Evolutionary conservation across 768 basidiomycete species (phyloP).

Genomic region (Coprinellus aureogranulatus): DNA sequence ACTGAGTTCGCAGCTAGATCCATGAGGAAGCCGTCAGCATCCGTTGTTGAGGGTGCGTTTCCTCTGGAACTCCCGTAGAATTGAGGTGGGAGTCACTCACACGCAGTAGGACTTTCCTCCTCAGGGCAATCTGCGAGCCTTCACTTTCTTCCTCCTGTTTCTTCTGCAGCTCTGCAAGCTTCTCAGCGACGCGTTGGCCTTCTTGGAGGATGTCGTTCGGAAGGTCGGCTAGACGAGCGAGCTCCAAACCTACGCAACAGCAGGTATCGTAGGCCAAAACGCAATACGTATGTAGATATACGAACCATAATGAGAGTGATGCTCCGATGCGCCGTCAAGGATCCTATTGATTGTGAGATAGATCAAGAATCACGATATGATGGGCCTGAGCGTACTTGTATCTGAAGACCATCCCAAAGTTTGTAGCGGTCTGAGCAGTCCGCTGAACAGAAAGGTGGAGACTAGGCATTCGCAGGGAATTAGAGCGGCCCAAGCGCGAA

Average conservation of each 20-base stretch:
- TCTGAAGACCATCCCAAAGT: constrained; percentile 70
- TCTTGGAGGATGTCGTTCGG: constrained; percentile 68
- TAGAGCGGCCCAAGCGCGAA: neutral
- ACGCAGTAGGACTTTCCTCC: constrained; percentile 67
- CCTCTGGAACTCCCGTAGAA: too few species aligned
- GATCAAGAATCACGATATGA: neutral
- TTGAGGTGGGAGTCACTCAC: constrained; percentile 39
- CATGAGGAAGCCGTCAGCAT: too few species aligned
- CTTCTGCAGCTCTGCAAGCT: constrained; percentile 56
- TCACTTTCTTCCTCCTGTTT: constrained; percentile 60
- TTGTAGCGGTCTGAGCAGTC: constrained; percentile 49
- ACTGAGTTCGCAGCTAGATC: constrained; percentile 77
- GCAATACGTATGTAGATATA: too few species aligned
- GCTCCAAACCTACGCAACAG: constrained; percentile 65
- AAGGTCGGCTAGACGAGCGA: constrained; percentile 84
- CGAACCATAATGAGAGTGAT: constrained; percentile 70
- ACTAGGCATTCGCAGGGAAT: constrained; percentile 37
- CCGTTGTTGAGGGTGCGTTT: too few species aligned
- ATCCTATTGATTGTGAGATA: constrained; percentile 46
- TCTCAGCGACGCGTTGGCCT: constrained; percentile 58
- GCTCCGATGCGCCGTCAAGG: constrained; percentile 64
- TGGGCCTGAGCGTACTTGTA: constrained; percentile 55
- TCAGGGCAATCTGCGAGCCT: constrained; percentile 53
- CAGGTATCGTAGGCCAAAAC: too few species aligned
- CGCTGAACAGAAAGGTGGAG: constrained; percentile 79